These are phyloP conservation scores for Zalaria sp. DNA, from an alignment of 2,329 filamentous ascomycete genomes.

Conservation along the genomic window DNA sequence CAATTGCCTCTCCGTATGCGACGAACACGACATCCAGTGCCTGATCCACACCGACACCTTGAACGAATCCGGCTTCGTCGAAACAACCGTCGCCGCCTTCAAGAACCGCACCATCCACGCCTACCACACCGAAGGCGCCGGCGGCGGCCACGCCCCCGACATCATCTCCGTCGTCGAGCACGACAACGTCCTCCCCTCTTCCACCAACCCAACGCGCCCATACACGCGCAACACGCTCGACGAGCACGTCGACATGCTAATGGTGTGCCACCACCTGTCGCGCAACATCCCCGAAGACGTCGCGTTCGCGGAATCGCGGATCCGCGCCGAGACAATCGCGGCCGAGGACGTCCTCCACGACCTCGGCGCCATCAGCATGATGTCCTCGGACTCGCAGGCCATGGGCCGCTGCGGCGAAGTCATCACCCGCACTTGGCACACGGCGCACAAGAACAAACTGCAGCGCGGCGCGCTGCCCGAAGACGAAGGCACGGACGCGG, in stretches of 20 bases:
- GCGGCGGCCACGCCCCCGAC: constrained; percentile 87
- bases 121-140: constrained; percentile 92
- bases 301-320: constrained; percentile 86
- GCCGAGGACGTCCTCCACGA: constrained; percentile 95
- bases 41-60: constrained; percentile 93
- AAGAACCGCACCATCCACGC: constrained; percentile 83
- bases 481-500: constrained; percentile 64
- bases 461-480: constrained; percentile 66
- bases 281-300: constrained; percentile 92
- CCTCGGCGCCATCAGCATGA: constrained; percentile 91
- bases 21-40: constrained; percentile 83
- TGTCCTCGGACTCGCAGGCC: constrained; percentile 88
- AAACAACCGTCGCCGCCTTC: constrained; percentile 76
- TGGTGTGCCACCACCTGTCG: constrained; percentile 92
- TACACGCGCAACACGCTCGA: constrained; percentile 87
- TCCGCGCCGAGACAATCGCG: constrained; percentile 89
- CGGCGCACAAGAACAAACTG: constrained; percentile 88
- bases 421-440: constrained; percentile 87
- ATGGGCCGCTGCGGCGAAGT: constrained; percentile 97
- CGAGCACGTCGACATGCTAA: constrained; percentile 95
- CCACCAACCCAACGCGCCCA: constrained; percentile 83
- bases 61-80: constrained; percentile 95
- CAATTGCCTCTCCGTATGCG: constrained; percentile 68
- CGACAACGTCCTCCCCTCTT: constrained; percentile 74
- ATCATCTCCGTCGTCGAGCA: constrained; percentile 91